Conservation (phyloP, 2,329 filamentous ascomycete genomes). For the Pseudocercospora ulei region DNA sequence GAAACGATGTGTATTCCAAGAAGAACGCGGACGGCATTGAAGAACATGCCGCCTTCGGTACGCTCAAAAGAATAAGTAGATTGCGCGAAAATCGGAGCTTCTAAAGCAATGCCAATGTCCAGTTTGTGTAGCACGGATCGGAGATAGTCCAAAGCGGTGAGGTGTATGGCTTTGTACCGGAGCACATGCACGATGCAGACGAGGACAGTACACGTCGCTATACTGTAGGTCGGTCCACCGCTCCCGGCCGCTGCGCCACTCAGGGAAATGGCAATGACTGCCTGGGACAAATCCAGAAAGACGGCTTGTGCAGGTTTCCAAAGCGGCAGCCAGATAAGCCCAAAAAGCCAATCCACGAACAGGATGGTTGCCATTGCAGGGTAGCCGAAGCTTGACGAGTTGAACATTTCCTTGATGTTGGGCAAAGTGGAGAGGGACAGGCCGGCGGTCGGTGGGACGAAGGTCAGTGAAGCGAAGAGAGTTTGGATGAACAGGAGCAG, state of each 20-base stretch:
- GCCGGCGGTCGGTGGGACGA: constrained; percentile 68
- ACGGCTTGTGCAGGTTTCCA: constrained; percentile 82
- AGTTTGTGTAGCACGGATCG: constrained; percentile 34
- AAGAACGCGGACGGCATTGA: constrained; percentile 30
- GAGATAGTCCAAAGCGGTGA: constrained; percentile 35
- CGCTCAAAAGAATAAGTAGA: constrained; percentile 28
- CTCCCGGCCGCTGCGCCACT: constrained; percentile 67
- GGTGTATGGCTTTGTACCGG: constrained; percentile 45
- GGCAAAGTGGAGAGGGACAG: constrained; percentile 55
- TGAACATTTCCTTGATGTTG: constrained; percentile 83
- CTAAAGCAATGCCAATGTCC: constrained; percentile 29
- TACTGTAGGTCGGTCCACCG: constrained; percentile 60
- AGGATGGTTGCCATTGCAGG: constrained; percentile 77
- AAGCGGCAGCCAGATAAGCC: constrained; percentile 70
- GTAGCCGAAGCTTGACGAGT: constrained; percentile 66
- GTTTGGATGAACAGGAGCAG: constrained; percentile 82
- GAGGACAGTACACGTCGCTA: constrained; percentile 60
- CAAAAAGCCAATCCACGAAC: constrained; percentile 73
- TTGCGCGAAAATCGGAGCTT: constrained; percentile 29
- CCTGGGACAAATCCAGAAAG: constrained; percentile 80
- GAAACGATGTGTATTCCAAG: constrained; percentile 35
- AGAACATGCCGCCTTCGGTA: constrained; percentile 30
- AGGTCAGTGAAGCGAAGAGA: constrained; percentile 84
- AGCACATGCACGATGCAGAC: constrained; percentile 48
- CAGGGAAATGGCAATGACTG: constrained; percentile 82